These are phyloP conservation scores for Suillus clintonianus DNA, from an alignment of 768 basidiomycete genomes.

Conservation along the genomic window DNA sequence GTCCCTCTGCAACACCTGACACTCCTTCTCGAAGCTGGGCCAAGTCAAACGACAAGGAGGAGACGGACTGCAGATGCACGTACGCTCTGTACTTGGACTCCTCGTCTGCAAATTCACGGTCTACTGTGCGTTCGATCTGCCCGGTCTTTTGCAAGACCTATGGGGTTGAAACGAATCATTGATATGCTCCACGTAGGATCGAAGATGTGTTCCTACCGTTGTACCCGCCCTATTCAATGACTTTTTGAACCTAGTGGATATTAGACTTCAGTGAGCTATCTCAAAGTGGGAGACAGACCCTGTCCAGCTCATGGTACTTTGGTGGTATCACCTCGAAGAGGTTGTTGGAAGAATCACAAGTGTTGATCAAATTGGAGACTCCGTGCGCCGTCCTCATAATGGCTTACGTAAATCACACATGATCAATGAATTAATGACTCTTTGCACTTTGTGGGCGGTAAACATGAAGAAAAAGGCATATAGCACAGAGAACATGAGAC, in stretches of 20 bases:
- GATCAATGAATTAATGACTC: neutral
- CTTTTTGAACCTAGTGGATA: slow-evolving; percentile 78
- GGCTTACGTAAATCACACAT: neutral
- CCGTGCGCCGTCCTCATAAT: neutral
- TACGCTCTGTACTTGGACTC: slow-evolving; percentile 89
- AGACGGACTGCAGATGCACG: slow-evolving; percentile 31
- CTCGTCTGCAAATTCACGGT: slow-evolving; percentile 91
- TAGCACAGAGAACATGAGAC: neutral
- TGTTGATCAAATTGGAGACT: neutral
- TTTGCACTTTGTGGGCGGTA: neutral
- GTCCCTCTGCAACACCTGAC: slow-evolving; percentile 89
- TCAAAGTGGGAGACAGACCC: slow-evolving; percentile 38
- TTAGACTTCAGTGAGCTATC: neutral
- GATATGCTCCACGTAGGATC: slow-evolving; percentile 75
- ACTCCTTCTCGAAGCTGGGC: slow-evolving; percentile 93
- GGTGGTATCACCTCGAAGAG: neutral
- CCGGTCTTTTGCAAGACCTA: slow-evolving; percentile 97
- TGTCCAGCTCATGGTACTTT: slow-evolving; percentile 52
- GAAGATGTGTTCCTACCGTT: slow-evolving; percentile 58
- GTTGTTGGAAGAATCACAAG: neutral
- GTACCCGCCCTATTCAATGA: slow-evolving; percentile 90
- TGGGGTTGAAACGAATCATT: slow-evolving; percentile 4
- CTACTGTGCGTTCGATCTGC: slow-evolving; percentile 94
- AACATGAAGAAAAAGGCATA: neutral
- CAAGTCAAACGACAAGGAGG: slow-evolving; percentile 5